A percentile compares a stretch with the other conserved stretches of the same genome.
These are phyloP conservation scores for Gyromitra esculenta DNA, from an alignment of 2,329 filamentous ascomycete genomes.

Conservation along the genomic window DNA sequence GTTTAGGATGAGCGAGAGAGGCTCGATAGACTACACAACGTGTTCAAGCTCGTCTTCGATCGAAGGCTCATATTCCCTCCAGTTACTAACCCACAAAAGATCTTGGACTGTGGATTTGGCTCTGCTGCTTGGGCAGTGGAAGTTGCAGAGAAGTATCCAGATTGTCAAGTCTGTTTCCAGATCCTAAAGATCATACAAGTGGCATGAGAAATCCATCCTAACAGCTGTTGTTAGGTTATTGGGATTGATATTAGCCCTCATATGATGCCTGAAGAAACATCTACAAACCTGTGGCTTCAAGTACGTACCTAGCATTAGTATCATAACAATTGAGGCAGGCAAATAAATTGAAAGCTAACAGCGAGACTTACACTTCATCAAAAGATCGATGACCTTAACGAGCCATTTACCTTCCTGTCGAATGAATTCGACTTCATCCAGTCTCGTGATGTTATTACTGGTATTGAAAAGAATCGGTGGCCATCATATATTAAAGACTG, in stretches of 20 bases:
- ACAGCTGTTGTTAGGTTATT: constrained; percentile 66
- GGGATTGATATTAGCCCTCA: constrained; percentile 77
- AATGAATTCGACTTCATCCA: constrained; percentile 85
- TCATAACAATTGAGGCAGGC: constrained; percentile 11
- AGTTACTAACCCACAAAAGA: constrained; percentile 66
- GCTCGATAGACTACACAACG: constrained; percentile 70
- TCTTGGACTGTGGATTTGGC: constrained; percentile 79
- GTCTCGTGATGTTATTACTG: constrained; percentile 70
- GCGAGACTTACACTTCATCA: constrained; percentile 19
- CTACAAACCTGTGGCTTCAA: constrained; percentile 75
- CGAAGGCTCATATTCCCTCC: constrained; percentile 76
- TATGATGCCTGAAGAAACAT: constrained; percentile 72
- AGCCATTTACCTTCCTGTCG: constrained; percentile 72
- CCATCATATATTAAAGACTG: constrained; percentile 79
- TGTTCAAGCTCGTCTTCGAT: constrained; percentile 73
- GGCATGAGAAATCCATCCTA: constrained; percentile 50
- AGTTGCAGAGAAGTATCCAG: constrained; percentile 71
- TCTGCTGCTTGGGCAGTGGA: constrained; percentile 76
- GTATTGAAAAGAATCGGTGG: constrained; percentile 79
- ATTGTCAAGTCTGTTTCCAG: constrained; percentile 68
- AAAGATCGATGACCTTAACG: constrained; percentile 75
- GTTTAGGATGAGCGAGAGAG: constrained; percentile 73
- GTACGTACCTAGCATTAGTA: constrained; percentile 59
- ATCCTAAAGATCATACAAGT: constrained; percentile 48
- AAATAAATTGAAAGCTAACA: constrained; percentile 13